Evolutionary conservation across 2,329 filamentous ascomycete species (phyloP), one percentile per base, ranked within the genome.

Genomic region (Fusarium ramigenum): DNA sequence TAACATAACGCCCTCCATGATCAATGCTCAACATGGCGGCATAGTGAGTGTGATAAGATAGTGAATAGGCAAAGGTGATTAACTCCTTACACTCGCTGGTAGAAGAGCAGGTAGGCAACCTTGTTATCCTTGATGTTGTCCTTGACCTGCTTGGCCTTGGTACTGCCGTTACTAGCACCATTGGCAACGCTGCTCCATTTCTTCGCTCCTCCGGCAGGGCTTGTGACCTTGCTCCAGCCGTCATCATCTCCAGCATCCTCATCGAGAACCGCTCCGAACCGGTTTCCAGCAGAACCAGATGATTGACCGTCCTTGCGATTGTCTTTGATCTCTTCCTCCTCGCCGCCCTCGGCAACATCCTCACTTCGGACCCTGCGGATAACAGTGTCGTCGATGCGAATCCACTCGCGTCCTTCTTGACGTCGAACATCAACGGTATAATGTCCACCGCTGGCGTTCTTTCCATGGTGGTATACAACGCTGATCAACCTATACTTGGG

Each of bases 391-490:
- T 99, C 96, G 75, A 99, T 90, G 61, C 96, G 93, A 63, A 99
- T 93, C 96, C 96, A 99, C 82, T 98, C 95, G 28, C 90, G 90
- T n/a, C 93, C 94, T 80, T 99, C 96, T 82, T 98, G 96, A 58
- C 96, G 92, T 65, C 95, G 91, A 44, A 98, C 93, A 81, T 99
- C 96, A n/a, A 97, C 96, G 3, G 96, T 99, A 82, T 99, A 99
- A 82, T 99, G 96, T 7, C 96, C 96, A 59, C 94, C 95, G 72
- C 93, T 97, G 40, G 96, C 96, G 77, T 97, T 97, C 85, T 97
- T 98, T 68, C 96, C 96, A 77, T 99, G 96, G 79, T 99, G 96
- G 80, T 99, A 99, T 28, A 99, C 95, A 36, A 97, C 96, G 25
- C 92, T 93, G 71, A 92, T 96, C 19, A 99, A 89, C 56, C 90